Base-by-base conservation (phyloP, 2,329 filamentous ascomycete species). In the Sporothrix brunneoviolacea region DNA sequence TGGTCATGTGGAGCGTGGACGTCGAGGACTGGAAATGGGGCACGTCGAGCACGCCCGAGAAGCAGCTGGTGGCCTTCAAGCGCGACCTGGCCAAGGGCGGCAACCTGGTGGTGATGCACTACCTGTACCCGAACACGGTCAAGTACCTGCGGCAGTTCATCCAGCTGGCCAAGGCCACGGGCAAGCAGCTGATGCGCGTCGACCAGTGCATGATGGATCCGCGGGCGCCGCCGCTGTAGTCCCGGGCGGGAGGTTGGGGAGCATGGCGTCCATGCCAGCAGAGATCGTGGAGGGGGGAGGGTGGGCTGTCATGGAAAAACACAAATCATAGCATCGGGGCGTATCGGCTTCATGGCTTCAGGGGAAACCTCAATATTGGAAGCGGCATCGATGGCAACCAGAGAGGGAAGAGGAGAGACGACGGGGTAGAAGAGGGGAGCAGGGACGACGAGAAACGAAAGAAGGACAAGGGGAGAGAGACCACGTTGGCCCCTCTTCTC, bases 21-120 rank as follows among this genome's bases (percentile, higher is more conserved):
- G 78, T 86, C 28, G 80, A 86, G 68, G 83, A 87, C 62, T 86
- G 82, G 80, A 60, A 83, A 21, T 87, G 82, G 80, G 82, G 80
- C 1, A 67, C 75, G 61, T 75, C 72, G 0, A 60, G 66, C 38
- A 85, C 81, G 4, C 83, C 83, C 1, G 77, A 84, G 68, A 80
- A 81, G 59, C 83, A 86, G 65, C 66, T 84, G 13, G 77, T 79
- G 4, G 79, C 82, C 12, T 86, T 87, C 66, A 73, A 78, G 61
- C 71, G 77, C 4, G 80, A 84, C 60, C 72, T 86, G 3, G 69
- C 70, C 21, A 78, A 75, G 58, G 83, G 83, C 1, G 83, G 83
- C 2, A 73, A 72, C 57, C 66, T 87, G 44, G 80, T 83, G 0
- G 83, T 87, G 12, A 77, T 86, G 74, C 83, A 87, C 64, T 87